A percentile compares a stretch with the other conserved stretches of the same genome.
Conservation (phyloP, 495 filamentous ascomycete genomes). For the Choiromyces venosus region DNA sequence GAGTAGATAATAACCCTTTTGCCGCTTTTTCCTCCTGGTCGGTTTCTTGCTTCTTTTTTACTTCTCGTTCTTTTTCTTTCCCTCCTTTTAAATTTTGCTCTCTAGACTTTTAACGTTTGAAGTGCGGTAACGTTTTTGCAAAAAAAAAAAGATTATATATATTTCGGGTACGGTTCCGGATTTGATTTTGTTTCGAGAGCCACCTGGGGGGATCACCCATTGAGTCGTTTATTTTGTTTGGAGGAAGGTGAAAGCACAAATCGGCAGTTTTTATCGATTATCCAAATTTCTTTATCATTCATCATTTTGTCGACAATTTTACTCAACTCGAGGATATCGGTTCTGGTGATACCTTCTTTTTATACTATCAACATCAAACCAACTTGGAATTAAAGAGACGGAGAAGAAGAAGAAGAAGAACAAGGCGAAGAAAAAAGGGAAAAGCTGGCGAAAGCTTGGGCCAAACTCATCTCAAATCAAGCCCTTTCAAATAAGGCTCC, state of each 20-base stretch:
- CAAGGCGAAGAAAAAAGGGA: neutral
- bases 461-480: neutral
- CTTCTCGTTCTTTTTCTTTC: constrained; percentile 29
- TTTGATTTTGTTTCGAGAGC: neutral
- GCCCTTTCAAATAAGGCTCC: neutral
- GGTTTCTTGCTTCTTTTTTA: constrained; percentile 19
- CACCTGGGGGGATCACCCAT: neutral
- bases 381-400: neutral
- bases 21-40: constrained; percentile 20
- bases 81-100: constrained; percentile 20
- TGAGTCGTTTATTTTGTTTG: neutral
- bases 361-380: neutral
- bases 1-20: constrained; percentile 35
- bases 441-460: neutral
- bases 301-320: neutral
- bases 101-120: neutral
- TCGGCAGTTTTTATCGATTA: neutral
- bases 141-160: neutral
- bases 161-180: neutral
- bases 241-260: neutral
- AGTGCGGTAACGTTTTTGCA: neutral
- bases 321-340: neutral
- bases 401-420: neutral
- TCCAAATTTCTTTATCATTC: neutral
- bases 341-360: neutral